phyloP scores from a whole-genome alignment of 2,329 filamentous ascomycete genomes.

The Emydomyces testavorans region DNA sequence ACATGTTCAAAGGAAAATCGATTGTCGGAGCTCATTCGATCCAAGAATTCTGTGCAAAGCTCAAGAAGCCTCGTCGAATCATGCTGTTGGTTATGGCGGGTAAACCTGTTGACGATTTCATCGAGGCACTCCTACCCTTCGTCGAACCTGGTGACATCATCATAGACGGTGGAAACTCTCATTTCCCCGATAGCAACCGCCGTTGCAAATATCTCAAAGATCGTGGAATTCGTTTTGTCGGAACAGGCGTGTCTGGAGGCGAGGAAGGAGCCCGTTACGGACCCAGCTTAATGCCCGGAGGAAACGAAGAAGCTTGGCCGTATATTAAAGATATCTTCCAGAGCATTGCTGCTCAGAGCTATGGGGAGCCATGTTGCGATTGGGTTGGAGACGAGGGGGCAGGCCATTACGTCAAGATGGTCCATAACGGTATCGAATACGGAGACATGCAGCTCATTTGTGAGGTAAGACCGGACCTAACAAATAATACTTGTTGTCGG shows the following conservation, averaged over 20 bases:
- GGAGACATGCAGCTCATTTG: constrained; percentile 99
- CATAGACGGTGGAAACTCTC: constrained; percentile 98
- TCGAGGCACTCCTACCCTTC: constrained; percentile 80
- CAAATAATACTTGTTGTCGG: not conserved
- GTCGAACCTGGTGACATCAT: constrained; percentile 88
- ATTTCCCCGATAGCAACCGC: constrained; percentile 98
- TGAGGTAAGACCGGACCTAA: constrained; percentile 55
- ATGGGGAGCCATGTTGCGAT: constrained; percentile 94
- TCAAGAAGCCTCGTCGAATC: constrained; percentile 91
- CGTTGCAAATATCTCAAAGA: constrained; percentile 72
- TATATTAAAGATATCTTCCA: constrained; percentile 99
- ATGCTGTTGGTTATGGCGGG: constrained; percentile 99
- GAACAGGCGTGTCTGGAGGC: constrained; percentile 94
- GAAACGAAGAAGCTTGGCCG: constrained; percentile 95
- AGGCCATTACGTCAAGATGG: constrained; percentile 99
- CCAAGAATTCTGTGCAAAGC: constrained; percentile 89
- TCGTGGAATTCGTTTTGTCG: constrained; percentile 93
- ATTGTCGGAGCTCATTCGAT: constrained; percentile 87
- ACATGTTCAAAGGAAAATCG: constrained; percentile 58
- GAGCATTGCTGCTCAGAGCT: constrained; percentile 92
- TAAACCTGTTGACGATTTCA: constrained; percentile 97
- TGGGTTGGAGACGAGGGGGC: constrained; percentile 99
- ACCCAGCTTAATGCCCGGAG: constrained; percentile 96
- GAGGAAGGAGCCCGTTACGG: constrained; percentile 98
- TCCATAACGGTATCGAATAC: constrained; percentile 99